phyloP scores from a whole-genome alignment of 2,329 filamentous ascomycete species.

The Colletotrichum australisinense region DNA sequence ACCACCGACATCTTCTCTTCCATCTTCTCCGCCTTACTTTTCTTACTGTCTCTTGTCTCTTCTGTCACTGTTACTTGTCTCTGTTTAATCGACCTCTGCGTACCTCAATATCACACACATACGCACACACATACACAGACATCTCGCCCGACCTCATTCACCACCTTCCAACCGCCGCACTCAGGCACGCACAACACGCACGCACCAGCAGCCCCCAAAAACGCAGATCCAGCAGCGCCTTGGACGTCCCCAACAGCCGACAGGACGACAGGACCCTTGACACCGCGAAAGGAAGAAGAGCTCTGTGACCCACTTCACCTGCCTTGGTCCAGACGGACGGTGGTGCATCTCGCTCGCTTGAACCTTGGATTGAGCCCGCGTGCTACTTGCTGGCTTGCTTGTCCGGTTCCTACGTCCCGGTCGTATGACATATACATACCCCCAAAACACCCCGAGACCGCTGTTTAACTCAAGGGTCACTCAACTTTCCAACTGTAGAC shows the following conservation, averaged over 20 bases:
- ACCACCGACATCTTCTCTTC: not conserved
- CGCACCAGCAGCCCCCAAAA: not conserved
- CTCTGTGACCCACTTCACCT: not conserved
- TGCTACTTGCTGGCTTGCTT: not conserved
- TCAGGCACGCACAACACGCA: not conserved
- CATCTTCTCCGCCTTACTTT: not conserved
- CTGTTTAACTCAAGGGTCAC: not conserved
- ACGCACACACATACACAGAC: not conserved
- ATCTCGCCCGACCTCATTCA: not conserved
- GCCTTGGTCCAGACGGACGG: not conserved
- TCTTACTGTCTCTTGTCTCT: not conserved
- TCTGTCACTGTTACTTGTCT: not conserved
- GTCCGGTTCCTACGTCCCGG: slow-evolving; percentile 1
- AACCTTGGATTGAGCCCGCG: not conserved
- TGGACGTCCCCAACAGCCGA: not conserved
- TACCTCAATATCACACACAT: not conserved
- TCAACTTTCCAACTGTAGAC: not conserved
- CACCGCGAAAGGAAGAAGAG: not conserved
- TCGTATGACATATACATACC: slow-evolving; percentile 33
- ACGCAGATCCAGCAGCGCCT: not conserved
- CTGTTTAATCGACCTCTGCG: not conserved
- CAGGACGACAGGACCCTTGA: slow-evolving; percentile 7
- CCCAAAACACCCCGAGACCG: slow-evolving; percentile 18
- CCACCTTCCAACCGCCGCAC: not conserved
- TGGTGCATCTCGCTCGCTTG: slow-evolving; percentile 12